Base-by-base conservation (phyloP, 2,329 filamentous ascomycete species). In the Thielaviopsis musarum region DNA sequence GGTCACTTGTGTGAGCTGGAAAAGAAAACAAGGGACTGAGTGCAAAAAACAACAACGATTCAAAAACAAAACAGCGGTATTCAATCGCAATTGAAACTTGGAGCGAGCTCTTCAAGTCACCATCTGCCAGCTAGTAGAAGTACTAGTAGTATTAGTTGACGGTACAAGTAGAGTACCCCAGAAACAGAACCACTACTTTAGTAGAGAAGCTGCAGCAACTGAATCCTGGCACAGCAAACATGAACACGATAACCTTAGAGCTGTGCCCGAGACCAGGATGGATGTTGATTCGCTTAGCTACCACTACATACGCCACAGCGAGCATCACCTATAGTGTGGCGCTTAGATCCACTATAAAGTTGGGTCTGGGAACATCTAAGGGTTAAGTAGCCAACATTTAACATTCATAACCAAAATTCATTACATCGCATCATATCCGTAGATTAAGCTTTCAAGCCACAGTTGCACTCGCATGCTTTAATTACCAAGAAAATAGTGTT, bases 401-500 rank as follows among this genome's bases (percentile, higher is more conserved):
- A n/a, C n/a, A n/a, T n/a, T n/a, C n/a, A n/a, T n/a, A n/a, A n/a
- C n/a, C n/a, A n/a, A n/a, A n/a, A n/a, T n/a, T n/a, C n/a, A n/a
- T n/a, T n/a, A n/a, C 22, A 49, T 41, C 22, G 24, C 51, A 13
- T 4, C 19, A 19, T 13, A 22, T n/a, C 12, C 51, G 10, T 5
- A 30, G 26, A 30, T 57, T 57, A 51, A 57, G 55, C 55, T 57
- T 57, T 51, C 41, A 57, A 57, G 55, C 55, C 55, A 57, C 55
- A 57, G 55, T 51, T 12, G 28, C 24, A 57, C 55, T 30, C 45
- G n/a, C n/a, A 19, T 49, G 3, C n/a, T 21, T 21, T 49, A 21
- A 21, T 49, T 9, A 45, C 15, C 15, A 45, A 45, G 38, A 17
- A 45, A 17, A 6, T n/a, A 15, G 38, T 45, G 38, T n/a, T 45